phyloP scores from a whole-genome alignment of 768 basidiomycete species.

The Tylopilus subfusipes region DNA sequence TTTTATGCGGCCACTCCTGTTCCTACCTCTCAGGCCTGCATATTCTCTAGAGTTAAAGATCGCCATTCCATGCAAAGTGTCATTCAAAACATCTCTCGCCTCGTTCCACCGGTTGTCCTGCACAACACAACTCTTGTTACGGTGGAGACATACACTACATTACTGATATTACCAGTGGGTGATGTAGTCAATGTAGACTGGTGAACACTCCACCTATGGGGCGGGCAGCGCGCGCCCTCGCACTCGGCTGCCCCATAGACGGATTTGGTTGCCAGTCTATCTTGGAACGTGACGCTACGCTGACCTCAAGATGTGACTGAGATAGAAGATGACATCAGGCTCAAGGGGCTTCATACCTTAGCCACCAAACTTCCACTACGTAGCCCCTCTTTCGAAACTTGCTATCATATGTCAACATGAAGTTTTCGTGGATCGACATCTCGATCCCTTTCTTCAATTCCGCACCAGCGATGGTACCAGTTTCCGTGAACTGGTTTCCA shows the following conservation, averaged over 20 bases:
- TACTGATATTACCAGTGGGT: not conserved
- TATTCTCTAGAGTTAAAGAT: too few species aligned
- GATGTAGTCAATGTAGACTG: not conserved
- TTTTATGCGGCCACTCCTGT: too few species aligned
- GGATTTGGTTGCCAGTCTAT: not conserved
- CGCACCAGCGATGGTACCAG: constrained; percentile 10
- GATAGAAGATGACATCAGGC: too few species aligned
- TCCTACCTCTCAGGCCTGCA: too few species aligned
- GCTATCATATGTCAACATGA: constrained; percentile 5
- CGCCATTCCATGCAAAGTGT: too few species aligned
- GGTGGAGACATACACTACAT: not conserved
- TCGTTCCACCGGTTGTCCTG: too few species aligned
- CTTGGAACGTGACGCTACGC: not conserved
- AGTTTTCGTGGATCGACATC: constrained; percentile 15
- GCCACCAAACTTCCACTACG: not conserved
- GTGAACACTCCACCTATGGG: not conserved
- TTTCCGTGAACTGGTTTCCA: constrained; percentile 30
- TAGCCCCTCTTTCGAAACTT: not conserved
- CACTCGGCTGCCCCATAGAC: not conserved
- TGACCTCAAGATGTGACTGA: not conserved
- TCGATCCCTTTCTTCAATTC: constrained; percentile 15
- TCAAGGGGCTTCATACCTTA: not conserved
- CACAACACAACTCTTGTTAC: too few species aligned
- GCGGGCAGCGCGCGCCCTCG: too few species aligned
- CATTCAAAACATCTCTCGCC: too few species aligned